Evolutionary conservation across 2,329 filamentous ascomycete species (phyloP), one percentile per base, ranked within the genome.

Genomic region (Achaetomium macrosporum): DNA sequence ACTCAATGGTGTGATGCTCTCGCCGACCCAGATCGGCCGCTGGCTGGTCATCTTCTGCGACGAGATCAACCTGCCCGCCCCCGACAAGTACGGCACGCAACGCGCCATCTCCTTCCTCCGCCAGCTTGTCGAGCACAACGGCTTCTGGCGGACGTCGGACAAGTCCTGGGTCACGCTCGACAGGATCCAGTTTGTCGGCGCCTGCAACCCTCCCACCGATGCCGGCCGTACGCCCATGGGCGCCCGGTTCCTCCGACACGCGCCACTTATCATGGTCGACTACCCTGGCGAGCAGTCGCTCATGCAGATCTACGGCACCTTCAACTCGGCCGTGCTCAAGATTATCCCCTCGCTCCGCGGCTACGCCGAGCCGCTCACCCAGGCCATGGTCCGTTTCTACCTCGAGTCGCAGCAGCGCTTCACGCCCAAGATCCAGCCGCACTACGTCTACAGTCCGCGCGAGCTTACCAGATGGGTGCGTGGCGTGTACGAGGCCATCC

Each of bases 21-120:
- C 92, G 20, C 93, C 93, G 0, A 95, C 87, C 7, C 95, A 99
- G 68, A 95, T 99, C 63, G 93, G 93, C 19, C 86, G 92, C 61
- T 99, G 93, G 93, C 79, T 99, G 36, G 92, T 99, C 42, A 83
- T 99, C 57, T 99, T 99, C 78, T 99, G 93, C 64, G 93, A 99
- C 68, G 93, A 99, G 69, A 99, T 99, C 74, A 99, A 99, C 71
- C 78, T 99, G 76, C 93, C 93, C 7, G 92, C 93, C 5, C 93
- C 93, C 3, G 93, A 99, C 73, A 92, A 90, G 64, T 99, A 99
- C 68, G 92, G 91, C 51, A 99, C 95, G 1, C 93, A 99, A 69
- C 85, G 93, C 57, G 93, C 93, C 33, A 99, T 99, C 59, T 95
- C 93, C 6, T 99, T 99, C 80, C 72, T 99, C 60, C 85, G 95